Evolutionary conservation across 805 yeast species (phyloP), one percentile per base, ranked within the genome.

Genomic region (Wickerhamiella nectarea): DNA sequence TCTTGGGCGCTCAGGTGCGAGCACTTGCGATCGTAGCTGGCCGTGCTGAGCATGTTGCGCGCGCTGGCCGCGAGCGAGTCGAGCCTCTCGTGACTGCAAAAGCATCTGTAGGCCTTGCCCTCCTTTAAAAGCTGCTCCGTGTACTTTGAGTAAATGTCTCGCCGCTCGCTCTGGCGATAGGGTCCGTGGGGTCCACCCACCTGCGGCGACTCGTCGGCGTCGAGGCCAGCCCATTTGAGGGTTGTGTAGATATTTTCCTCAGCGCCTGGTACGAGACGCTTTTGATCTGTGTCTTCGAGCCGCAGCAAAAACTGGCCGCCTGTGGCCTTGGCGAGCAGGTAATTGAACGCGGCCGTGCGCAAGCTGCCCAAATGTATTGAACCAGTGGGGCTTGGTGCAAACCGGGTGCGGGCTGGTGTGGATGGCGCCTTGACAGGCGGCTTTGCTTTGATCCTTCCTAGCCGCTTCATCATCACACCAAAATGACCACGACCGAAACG

Each of bases 301-400:
- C 99, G 67, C 12, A 91, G 59, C 3, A 91, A 48, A 54, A 91
- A 91, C 52, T 74, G 72, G 0, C 98, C 98, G 0, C 74, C 73
- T 0, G 95, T 84, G 43, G 72, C 68, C 52, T 68, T 75, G 0
- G 98, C 97, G 12, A 83, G 63, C 14, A 91, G 60, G 54, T 78
- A 91, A 60, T 91, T 91, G 62, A 85, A 91, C 15, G 91, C 61
- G 0, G 97, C 97, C 0, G 99, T 91, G 58, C 99, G 66, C 37
- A 91, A 58, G 0, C 96, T 87, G 0, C 99, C 99, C 47, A 91
- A 59, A 58, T 91, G 99, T n/a, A 91, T 67, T 48, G 74, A 74
- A 0, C 99, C 99, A 0, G 99, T 91, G 1, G 99, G 99, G 1
- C 96, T 86, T 0, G 99, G 98, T 0, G 99, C 99, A 62, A 91